Percentiles rank a stretch among this genome's conserved stretches.
Evolutionary conservation across 2,329 filamentous ascomycete species (phyloP).

Genomic region (Calonectria multiphialidica): DNA sequence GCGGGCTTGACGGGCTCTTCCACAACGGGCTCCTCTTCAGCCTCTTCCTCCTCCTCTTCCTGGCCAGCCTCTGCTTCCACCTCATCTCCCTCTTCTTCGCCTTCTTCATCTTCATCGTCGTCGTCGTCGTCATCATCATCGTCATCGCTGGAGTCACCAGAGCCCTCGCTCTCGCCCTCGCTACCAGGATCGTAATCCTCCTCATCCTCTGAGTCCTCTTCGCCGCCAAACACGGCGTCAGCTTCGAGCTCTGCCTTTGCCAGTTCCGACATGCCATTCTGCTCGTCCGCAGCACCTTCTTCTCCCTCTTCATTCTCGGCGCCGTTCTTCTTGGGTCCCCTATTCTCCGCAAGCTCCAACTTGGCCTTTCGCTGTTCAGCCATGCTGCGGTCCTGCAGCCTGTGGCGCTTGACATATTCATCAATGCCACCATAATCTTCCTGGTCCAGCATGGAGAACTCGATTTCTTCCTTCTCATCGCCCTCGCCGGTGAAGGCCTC

Average conservation of each 20-base stretch:
- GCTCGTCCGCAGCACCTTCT: constrained; percentile 50
- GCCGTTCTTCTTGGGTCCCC: constrained; percentile 58
- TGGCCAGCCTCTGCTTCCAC: constrained; percentile 41
- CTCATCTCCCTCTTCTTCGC: constrained; percentile 49
- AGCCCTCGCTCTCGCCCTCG: constrained; percentile 70
- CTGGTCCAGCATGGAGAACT: constrained; percentile 78
- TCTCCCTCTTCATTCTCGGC: constrained; percentile 52
- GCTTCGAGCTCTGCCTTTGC: constrained; percentile 63
- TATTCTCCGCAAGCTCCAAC: constrained; percentile 71
- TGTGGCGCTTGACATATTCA: constrained; percentile 71
- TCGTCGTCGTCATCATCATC: constrained; percentile 57
- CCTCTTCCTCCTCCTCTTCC: constrained; percentile 35
- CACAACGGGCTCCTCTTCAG: constrained; percentile 31
- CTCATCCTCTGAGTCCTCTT: constrained; percentile 74
- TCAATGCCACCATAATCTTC: constrained; percentile 75
- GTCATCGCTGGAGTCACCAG: constrained; percentile 66
- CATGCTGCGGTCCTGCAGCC: constrained; percentile 76
- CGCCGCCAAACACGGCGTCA: constrained; percentile 37
- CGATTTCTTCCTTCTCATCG: constrained; percentile 69
- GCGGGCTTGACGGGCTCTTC: constrained; percentile 25
- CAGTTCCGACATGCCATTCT: constrained; percentile 60
- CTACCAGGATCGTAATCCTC: constrained; percentile 76
- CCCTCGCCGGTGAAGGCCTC: constrained; percentile 66
- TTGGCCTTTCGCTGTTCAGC: constrained; percentile 76
- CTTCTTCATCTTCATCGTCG: constrained; percentile 54